phyloP scores from a whole-genome alignment of 208 protist species.

The Endotrypanum monterogeii region DNA sequence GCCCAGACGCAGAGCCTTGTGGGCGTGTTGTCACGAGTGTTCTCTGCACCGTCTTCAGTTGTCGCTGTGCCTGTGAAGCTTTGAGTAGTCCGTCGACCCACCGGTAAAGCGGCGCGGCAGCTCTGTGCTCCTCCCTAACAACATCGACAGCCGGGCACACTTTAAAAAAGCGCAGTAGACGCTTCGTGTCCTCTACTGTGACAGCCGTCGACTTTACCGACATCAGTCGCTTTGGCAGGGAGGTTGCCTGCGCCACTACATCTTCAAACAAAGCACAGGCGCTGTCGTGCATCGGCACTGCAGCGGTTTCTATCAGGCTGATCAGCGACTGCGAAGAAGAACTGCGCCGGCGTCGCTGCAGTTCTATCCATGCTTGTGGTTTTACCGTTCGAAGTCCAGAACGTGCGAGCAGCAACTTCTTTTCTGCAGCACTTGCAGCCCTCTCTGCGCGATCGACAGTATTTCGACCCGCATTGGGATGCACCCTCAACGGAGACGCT shows the following conservation, averaged over 20 bases:
- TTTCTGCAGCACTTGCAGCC: conserved; percentile 16
- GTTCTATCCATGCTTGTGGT: conserved; percentile 15
- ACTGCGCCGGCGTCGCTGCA: conserved; percentile 19
- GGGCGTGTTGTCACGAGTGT: background rate
- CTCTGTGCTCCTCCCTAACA: conserved; percentile 16
- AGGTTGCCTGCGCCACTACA: conserved; percentile 7
- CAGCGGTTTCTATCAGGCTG: conserved; percentile 11
- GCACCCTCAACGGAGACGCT: conserved; percentile 2
- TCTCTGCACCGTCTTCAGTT: background rate
- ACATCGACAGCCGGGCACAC: conserved; percentile 5
- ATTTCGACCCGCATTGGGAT: background rate
- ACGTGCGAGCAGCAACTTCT: conserved; percentile 21
- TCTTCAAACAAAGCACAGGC: conserved; percentile 9
- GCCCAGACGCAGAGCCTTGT: background rate
- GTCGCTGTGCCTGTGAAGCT: conserved; percentile 14
- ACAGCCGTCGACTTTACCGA: conserved; percentile 7
- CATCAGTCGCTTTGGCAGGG: conserved; percentile 11
- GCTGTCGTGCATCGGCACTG: conserved; percentile 15
- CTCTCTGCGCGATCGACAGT: background rate
- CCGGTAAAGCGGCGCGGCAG: conserved; percentile 21
- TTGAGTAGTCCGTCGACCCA: conserved; percentile 35
- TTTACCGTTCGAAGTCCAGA: conserved; percentile 34
- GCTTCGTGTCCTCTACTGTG: conserved; percentile 5
- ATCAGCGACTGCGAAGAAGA: conserved; percentile 5
- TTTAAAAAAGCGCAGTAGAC: conserved; percentile 3